Base-by-base conservation (phyloP, 176 grass and related monocot species). In the Triticum turgidum region DNA sequence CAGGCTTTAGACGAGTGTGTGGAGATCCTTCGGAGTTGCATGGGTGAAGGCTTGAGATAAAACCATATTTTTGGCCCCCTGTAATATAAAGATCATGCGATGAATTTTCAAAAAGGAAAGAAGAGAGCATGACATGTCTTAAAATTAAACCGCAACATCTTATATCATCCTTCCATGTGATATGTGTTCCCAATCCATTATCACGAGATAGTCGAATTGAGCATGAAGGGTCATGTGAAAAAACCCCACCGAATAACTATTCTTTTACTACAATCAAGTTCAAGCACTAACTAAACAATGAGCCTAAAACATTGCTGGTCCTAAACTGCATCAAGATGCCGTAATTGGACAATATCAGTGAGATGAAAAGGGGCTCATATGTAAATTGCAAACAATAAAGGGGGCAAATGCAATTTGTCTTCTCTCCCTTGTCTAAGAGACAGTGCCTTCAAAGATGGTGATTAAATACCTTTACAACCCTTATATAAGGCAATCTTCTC, bases 401-500 rank as follows among this genome's bases (percentile, higher is more conserved):
- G 22, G 15, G 13, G 8, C 45, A 5, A 27, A 9, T 79, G 37
- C 11, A 79, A 65, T 78, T 68, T 37, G 39, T 9, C 12, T 24
- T 25, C 32, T 1, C 59, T 47, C 47, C 38, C 20, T 80, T 78
- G 27, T 52, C 7, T 37, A 73, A 45, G 42, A 6, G 42, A 9
- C 10, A 34, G 71, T n/a, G 24, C 18, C 32, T 79, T 69, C 25
- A 61, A 7, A 74, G 80, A 29, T 61, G 59, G 35, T 79, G 74
- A 56, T 22, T 38, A n/a, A 27, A 56, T 69, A 15, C 45, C 80
- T 58, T 67, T 81, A 14, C 27, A 34, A 51, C 6, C 47, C 80
- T 49, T 88, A 85, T 91, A 91, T 88, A 91, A 91, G 62, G 38
- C 39, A 62, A 78, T 6, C 63, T 59, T 21, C 78, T 42, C 64